Percentiles rank a stretch among this genome's conserved stretches.
Conservation (phyloP, 1,284 basidiomycete species). For the Cystobasidium pallidum region DNA sequence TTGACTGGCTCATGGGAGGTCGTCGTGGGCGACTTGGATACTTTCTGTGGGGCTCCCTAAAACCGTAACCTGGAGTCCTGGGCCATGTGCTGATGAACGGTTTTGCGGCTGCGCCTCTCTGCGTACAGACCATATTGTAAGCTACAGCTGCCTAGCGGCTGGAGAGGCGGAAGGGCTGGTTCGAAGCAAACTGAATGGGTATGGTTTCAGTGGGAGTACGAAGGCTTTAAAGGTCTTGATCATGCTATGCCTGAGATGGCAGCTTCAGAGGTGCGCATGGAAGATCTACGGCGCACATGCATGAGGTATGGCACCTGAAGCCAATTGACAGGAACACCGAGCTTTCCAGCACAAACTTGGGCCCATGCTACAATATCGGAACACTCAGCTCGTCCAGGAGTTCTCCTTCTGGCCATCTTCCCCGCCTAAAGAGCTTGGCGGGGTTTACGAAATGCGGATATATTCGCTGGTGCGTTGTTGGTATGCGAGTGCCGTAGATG, state of each 20-base stretch:
- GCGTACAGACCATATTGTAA: conserved; percentile 38
- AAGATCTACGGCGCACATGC: neutral
- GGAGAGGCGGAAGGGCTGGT: too few relatives aligned
- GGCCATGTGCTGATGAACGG: neutral
- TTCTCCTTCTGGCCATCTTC: conserved; percentile 91
- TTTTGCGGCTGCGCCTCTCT: too few relatives aligned
- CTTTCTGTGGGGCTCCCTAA: conserved; percentile 63
- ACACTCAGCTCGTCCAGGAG: conserved; percentile 67
- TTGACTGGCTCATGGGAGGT: conserved; percentile 90
- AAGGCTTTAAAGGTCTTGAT: conserved; percentile 35
- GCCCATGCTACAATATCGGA: conserved; percentile 57
- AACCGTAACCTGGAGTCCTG: neutral
- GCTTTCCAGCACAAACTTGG: conserved; percentile 27
- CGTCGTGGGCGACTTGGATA: conserved; percentile 81
- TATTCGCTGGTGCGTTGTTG: conserved; percentile 63
- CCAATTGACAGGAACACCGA: conserved; percentile 15
- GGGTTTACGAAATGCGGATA: conserved; percentile 84
- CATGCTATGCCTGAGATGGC: conserved; percentile 28
- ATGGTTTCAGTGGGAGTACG: conserved; percentile 33
- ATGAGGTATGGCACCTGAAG: neutral
- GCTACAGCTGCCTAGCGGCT: neutral
- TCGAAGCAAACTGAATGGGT: neutral
- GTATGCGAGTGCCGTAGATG: too few relatives aligned
- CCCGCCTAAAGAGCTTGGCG: conserved; percentile 80
- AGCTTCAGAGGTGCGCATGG: conserved; percentile 16